Evolutionary conservation across 2,329 filamentous ascomycete species (phyloP), one percentile per base, ranked within the genome.

Genomic region (Colletotrichum sp.): DNA sequence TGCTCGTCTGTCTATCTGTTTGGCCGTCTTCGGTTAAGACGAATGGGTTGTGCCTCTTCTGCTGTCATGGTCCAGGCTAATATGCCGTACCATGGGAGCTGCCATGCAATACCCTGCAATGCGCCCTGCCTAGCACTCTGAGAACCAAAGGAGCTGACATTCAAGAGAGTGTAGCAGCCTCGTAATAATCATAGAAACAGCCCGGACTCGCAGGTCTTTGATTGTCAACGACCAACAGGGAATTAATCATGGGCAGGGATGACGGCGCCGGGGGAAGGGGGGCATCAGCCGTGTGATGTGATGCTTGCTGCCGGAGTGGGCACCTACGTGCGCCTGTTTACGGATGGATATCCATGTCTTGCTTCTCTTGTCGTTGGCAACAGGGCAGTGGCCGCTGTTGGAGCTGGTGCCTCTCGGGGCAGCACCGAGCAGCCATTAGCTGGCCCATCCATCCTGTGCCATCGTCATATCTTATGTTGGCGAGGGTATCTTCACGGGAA

Each of bases 21-120:
- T 74, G 64, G 59, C 74, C 74, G 74, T 57, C 70, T 76, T 76
- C n/a, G 74, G 70, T 74, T 76, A 74, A 73, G 67, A 72, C 64
- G 73, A 73, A 49, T 59, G 64, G 73, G 65, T 52, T 69, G 30
- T 32, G 63, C 64, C 68, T 39, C 39, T 34, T 64, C 62, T 67
- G 60, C 34, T 75, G 30, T 32, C 39, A 67, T 34, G n/a, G 44
- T n/a, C 21, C 21, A n/a, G 34, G 36, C 34, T 18, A 12, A 15
- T 7, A 62, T 60, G 24, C 28, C 26, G 62, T 67, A 34, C 36
- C 36, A 63, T 68, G 69, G 55, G 15, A 26, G 34, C 28, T 65
- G 44, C 34, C 13, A 73, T 64, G 63, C 16, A 21, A 49, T 72
- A 18, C 21, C 32, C 16, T 59, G 59, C 36, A 24, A n/a, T 21